Percentiles rank a stretch among this genome's conserved stretches.
Evolutionary conservation across 2,329 filamentous ascomycete species (phyloP).

Genomic region (Gyromitra esculenta): DNA sequence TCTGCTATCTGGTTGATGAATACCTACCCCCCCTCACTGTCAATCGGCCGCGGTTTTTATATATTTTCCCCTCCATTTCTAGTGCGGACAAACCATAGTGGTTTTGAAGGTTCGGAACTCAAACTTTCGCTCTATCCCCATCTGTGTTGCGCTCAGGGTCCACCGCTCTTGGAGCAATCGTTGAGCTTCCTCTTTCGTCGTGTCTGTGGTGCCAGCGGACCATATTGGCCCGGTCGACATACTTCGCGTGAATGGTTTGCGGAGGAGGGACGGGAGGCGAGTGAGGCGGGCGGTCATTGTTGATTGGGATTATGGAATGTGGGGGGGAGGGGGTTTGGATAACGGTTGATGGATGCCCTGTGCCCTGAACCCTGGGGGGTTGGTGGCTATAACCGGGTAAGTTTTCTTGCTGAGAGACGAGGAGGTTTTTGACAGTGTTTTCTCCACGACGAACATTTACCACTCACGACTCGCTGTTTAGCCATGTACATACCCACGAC

Average conservation of each 20-base stretch:
- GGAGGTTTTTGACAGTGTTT: conserved; percentile 3
- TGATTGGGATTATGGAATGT: not conserved
- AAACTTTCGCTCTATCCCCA: conserved; percentile 70
- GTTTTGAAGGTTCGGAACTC: conserved; percentile 73
- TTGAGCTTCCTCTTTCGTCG: conserved; percentile 36
- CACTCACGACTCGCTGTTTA: not conserved
- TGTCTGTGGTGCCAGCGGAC: conserved; percentile 39
- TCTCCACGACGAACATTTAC: not conserved
- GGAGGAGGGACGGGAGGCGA: not conserved
- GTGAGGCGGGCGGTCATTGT: conserved; percentile 30
- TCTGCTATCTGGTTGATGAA: conserved; percentile 79
- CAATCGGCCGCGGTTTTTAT: conserved; percentile 11
- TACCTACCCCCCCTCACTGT: conserved; percentile 62
- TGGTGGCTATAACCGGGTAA: conserved; percentile 8
- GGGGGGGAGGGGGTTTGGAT: conserved; percentile 8
- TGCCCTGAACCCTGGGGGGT: conserved; percentile 26
- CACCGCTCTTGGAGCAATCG: conserved; percentile 61
- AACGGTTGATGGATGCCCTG: conserved; percentile 10
- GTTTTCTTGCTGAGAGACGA: not conserved
- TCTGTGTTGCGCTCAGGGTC: conserved; percentile 65
- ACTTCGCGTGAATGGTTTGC: not conserved
- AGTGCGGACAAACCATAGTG: conserved; percentile 67
- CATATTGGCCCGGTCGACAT: conserved; percentile 38
- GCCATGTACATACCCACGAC: conserved; percentile 17
- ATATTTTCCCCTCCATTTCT: not conserved